Percentiles rank a stretch among this genome's conserved stretches.
phyloP scores from a whole-genome alignment of 1,284 basidiomycete genomes.

The Taiwanofungus camphoratus region DNA sequence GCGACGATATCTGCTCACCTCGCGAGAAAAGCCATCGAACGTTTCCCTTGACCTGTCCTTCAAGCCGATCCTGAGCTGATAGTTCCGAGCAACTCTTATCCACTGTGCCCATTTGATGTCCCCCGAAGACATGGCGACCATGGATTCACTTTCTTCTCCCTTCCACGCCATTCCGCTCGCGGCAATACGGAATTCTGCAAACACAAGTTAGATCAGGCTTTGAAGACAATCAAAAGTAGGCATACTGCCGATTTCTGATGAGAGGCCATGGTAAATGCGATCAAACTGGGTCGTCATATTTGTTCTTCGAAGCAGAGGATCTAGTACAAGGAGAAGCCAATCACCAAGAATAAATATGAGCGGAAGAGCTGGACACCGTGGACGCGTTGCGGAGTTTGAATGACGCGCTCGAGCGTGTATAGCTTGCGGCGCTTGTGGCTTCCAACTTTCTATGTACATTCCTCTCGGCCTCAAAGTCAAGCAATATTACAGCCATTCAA shows the following conservation, averaged over 20 bases:
- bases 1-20: constrained; percentile 47
- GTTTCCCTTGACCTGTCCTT: constrained; percentile 73
- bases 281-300: constrained; percentile 73
- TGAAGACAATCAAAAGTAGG: constrained; percentile 2
- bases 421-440: background rate
- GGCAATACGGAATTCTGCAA: constrained; percentile 82
- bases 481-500: too few relatives aligned
- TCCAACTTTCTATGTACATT: too few relatives aligned
- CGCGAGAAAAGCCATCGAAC: constrained; percentile 94
- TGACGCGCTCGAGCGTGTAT: constrained; percentile 15
- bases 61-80: constrained; percentile 81
- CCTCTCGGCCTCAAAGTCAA: background rate
- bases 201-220: constrained; percentile 4
- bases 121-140: constrained; percentile 60
- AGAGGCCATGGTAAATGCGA: constrained; percentile 73
- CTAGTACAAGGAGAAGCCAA: constrained; percentile 10
- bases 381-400: constrained; percentile 31
- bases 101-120: constrained; percentile 89
- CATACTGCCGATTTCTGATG: constrained; percentile 73
- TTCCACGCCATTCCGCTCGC: constrained; percentile 92
- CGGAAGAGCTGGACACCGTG: constrained; percentile 10
- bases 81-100: constrained; percentile 88
- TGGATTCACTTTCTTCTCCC: constrained; percentile 58
- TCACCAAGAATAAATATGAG: constrained; percentile 17
- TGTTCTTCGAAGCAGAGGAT: constrained; percentile 10